Evolutionary conservation across 2,329 filamentous ascomycete species (phyloP), one percentile per base, ranked within the genome.

Genomic region (Geosmithia putterillii): DNA sequence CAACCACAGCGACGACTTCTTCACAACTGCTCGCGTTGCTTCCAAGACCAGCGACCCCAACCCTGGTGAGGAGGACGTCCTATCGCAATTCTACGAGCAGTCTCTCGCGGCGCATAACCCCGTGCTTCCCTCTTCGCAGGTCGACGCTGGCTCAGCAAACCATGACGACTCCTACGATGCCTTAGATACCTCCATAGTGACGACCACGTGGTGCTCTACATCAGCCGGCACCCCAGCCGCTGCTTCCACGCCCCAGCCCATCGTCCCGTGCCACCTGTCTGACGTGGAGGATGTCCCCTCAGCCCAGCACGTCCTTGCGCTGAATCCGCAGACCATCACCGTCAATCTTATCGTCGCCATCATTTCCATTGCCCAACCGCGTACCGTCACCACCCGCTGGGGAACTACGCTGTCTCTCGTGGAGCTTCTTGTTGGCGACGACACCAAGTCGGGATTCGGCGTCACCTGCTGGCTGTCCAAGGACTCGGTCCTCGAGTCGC

Each of bases 361-460:
- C 40, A 81, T 94, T 47, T 79, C 82, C 12, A 71, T 87, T 41
- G 72, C 81, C 1, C 71, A 79, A 34, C 71, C 83, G 1, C 78
- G 84, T 20, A 71, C 71, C 2, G 76, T 95, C 18, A 74, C 68
- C 23, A 86, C 88, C 0, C 71, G 75, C 35, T 81, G 74, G 64
- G 76, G 81, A 21, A 61, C 64, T 10, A 67, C 69, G 7, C 70
- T 81, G 42, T 74, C 83, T 6, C 70, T 94, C 3, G 66, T 90
- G 36, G 87, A 94, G 59, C 60, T 92, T 2, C 67, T 89, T 1
- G 78, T 95, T 1, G 89, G 85, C 5, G 90, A 96, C 58, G 85
- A 95, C 42, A 94, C 88, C 0, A 76, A 73, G 49, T 76, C 85
- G 0, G 84, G 83, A 2, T 94, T 95, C 61, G 77, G 73, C 22